Evolutionary conservation across 257 asterid species (phyloP), one percentile per base, ranked within the genome.

Genomic region (Capsicum pubescens): DNA sequence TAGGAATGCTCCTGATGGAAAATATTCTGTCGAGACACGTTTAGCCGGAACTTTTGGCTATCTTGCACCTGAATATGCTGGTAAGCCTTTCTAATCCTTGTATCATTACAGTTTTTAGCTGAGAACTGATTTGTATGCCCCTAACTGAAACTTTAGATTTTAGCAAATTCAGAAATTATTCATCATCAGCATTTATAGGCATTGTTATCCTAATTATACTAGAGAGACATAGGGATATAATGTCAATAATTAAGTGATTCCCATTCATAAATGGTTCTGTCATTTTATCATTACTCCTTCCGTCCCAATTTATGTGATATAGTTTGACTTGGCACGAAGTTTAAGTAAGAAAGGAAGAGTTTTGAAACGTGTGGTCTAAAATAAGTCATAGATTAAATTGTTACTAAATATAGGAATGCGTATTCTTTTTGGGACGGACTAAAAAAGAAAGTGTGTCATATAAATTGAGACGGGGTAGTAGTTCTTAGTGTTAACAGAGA

Each of bases 31-130:
- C 5, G 99, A 96, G 92, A 96, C 98, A 3, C 88, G 97, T 35
- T 88, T 96, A 92, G 98, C 99, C 46, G 98, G 99, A 55, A 96
- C 98, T 0, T 96, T 96, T 42, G 98, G 99, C 35, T 96, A 96
- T 88, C 99, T 96, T 87, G 99, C 99, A 39, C 99, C 99, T 10
- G 99, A 96, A 83, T 96, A 96, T 84, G 99, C 98, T 11, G 98
- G 98, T 94, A 86, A 79, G 88, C 80, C 9, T 71, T 55, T 10
- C 82, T 21, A 15, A 46, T 85, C 16, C 13, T 48, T 55, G 64
- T 32, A 59, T 17, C 52, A 8, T 32, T 59, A 63, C 68, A 0
- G 32, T 2, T 19, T 36, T 57, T 54, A 52, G 17, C 46, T 26
- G 21, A 50, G 11, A 52, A 76, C 61, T 76, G 63, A 52, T 76